Evolutionary conservation across 768 basidiomycete genomes (phyloP).

Genomic region (Amyloporia xantha): DNA sequence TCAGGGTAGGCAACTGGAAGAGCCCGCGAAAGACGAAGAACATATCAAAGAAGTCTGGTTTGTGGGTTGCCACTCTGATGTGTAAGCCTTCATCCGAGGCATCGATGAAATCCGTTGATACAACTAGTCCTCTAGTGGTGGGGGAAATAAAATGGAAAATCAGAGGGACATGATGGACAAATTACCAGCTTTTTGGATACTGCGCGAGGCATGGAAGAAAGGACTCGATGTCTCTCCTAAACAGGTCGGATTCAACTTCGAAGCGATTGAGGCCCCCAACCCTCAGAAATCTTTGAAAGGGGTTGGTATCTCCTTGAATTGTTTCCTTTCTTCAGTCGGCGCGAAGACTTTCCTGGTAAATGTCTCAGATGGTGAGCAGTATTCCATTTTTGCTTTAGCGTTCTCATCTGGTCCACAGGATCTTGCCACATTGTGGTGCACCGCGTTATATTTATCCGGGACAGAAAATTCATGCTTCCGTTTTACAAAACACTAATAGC

Average conservation of each 20-base stretch:
- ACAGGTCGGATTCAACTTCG: not conserved
- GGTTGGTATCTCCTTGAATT: not conserved
- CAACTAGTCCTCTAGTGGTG: not conserved
- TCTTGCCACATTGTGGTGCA: not conserved
- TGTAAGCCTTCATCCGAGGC: not conserved
- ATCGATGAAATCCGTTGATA: not conserved
- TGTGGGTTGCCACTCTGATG: conserved; percentile 6
- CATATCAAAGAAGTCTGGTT: conserved; percentile 9
- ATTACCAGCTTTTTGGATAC: not conserved
- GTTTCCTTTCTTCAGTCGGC: not conserved
- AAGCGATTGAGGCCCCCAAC: not conserved
- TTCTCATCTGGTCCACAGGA: not conserved
- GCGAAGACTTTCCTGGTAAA: not conserved
- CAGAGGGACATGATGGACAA: not conserved
- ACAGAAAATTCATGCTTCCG: conserved; percentile 2
- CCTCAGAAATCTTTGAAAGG: not conserved
- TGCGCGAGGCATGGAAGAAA: not conserved
- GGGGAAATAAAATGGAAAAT: not conserved
- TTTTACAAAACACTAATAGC: too few species aligned
- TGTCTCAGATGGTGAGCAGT: not conserved
- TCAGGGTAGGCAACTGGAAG: not conserved
- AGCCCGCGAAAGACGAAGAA: not conserved
- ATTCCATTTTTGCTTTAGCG: not conserved
- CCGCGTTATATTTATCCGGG: not conserved
- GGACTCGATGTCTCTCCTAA: not conserved